Evolutionary conservation across 2,329 filamentous ascomycete species (phyloP), one percentile per base, ranked within the genome.

Genomic region (Colletotrichum sp.): DNA sequence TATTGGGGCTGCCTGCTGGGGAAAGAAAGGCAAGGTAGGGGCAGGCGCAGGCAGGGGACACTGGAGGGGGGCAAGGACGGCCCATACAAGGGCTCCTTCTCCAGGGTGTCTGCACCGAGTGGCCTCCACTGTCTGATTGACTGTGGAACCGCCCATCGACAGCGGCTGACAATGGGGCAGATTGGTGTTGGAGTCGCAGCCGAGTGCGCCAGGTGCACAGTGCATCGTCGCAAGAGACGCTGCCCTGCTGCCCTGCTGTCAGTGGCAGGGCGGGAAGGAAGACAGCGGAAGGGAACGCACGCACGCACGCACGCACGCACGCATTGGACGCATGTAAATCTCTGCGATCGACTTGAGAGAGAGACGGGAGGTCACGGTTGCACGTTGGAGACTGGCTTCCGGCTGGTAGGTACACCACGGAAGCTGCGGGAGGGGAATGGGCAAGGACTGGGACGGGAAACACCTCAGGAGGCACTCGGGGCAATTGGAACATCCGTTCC

Each of bases 111-210:
- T 57, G 36, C 38, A 47, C 38, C 38, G 34, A 63, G 66, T 61
- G 66, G n/a, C 29, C 51, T 61, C 57, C 29, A n/a, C 57, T 51
- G 27, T 18, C 43, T 65, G 68, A 51, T 58, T 47, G 61, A 31
- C 65, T 43, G 65, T 67, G 54, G 51, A 34, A 51, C 43, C 15
- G 24, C 63, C 47, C 18, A 47, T 66, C 61, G 64, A 70, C 47
- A 70, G 68, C 68, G 68, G 68, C 68, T 70, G 34, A 70, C 27
- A 70, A 47, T 66, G 68, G 68, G 61, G 11, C 33, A 51, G 36
- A 24, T 66, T 51, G 31, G 31, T 51, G 6, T 43, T 36, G 63
- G 18, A 47, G 38, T 54, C 16, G 54, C 58, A 65, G 68, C 54
- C 27, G 36, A 59, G 69, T 38, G n/a, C 58, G 47, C 34, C 43